A percentile compares a stretch with the other conserved stretches of the same genome.
Conservation (phyloP, 2,329 filamentous ascomycete species). For the Harringtonia lauricola region DNA sequence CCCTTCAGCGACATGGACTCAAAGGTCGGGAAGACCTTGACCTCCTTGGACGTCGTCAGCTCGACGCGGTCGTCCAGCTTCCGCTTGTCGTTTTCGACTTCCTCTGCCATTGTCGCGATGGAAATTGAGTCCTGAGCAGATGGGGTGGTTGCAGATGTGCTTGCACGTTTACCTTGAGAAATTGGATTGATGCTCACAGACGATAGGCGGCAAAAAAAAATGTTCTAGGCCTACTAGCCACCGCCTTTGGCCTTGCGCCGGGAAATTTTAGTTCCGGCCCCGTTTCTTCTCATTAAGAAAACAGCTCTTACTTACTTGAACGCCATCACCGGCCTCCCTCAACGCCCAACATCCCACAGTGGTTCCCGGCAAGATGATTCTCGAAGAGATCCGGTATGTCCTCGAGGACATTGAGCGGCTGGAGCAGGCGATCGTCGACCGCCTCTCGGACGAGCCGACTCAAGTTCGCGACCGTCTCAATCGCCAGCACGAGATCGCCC, state of each 20-base stretch:
- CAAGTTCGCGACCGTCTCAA: constrained; percentile 86
- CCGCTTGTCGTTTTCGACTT: constrained; percentile 30
- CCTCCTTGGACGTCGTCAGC: constrained; percentile 96
- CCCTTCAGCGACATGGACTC: constrained; percentile 93
- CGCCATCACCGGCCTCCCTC: too few species aligned
- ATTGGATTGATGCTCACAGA: too few species aligned
- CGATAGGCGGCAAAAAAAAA: constrained; percentile 2
- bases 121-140: not conserved
- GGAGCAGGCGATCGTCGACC: constrained; percentile 86
- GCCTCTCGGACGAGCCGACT: constrained; percentile 77
- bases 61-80: constrained; percentile 95
- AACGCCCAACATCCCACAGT: too few species aligned
- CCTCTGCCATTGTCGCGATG: constrained; percentile 60
- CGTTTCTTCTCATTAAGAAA: not conserved
- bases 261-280: constrained; percentile 6
- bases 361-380: constrained; percentile 57
- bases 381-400: constrained; percentile 88
- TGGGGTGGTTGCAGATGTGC: not conserved
- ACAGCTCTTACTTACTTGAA: too few species aligned
- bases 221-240: constrained; percentile 1
- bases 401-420: constrained; percentile 95
- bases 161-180: not conserved
- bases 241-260: constrained; percentile 8
- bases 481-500: constrained; percentile 82
- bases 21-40: constrained; percentile 87